Percentiles rank a stretch among this genome's conserved stretches.
Evolutionary conservation across 2,329 filamentous ascomycete genomes (phyloP).

Genomic region (Teratosphaeria pseudoeucalypti): DNA sequence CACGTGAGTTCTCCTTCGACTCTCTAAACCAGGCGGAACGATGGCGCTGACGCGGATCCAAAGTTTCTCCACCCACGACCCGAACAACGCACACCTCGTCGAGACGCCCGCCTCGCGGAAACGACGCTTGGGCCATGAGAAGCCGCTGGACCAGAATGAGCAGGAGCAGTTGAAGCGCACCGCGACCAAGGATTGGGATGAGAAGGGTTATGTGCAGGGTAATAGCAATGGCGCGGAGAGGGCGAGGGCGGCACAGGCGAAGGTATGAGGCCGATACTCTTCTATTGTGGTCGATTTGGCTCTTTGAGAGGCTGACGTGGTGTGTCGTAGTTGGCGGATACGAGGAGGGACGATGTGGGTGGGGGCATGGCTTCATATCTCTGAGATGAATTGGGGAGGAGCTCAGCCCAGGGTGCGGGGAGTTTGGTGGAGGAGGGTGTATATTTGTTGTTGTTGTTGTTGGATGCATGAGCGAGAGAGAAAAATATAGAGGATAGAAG

Average conservation of each 20-base stretch:
- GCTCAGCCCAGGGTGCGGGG: too few relatives aligned
- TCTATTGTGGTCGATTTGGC: neutral
- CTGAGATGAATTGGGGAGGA: neutral
- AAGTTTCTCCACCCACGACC: slow-evolving; percentile 40
- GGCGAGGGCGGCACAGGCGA: neutral
- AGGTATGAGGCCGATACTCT: neutral
- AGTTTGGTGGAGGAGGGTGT: too few relatives aligned
- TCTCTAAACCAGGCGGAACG: neutral
- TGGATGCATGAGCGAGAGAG: neutral
- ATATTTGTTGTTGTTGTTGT: neutral
- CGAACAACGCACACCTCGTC: slow-evolving; percentile 20
- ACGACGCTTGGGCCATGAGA: slow-evolving; percentile 16
- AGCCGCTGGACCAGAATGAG: slow-evolving; percentile 25
- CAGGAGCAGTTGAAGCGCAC: slow-evolving; percentile 22
- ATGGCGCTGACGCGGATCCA: neutral
- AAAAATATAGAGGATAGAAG: too few relatives aligned
- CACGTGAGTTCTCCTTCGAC: slow-evolving; percentile 16
- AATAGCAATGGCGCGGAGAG: neutral
- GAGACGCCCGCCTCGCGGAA: slow-evolving; percentile 25
- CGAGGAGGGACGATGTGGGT: neutral
- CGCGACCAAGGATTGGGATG: slow-evolving; percentile 9
- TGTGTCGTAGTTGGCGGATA: neutral
- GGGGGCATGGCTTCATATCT: neutral
- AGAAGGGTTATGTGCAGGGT: slow-evolving; percentile 1
- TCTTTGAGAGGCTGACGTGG: neutral